Base-by-base conservation (phyloP, 495 filamentous ascomycete species). In the Aspergillus nidulans region DNA sequence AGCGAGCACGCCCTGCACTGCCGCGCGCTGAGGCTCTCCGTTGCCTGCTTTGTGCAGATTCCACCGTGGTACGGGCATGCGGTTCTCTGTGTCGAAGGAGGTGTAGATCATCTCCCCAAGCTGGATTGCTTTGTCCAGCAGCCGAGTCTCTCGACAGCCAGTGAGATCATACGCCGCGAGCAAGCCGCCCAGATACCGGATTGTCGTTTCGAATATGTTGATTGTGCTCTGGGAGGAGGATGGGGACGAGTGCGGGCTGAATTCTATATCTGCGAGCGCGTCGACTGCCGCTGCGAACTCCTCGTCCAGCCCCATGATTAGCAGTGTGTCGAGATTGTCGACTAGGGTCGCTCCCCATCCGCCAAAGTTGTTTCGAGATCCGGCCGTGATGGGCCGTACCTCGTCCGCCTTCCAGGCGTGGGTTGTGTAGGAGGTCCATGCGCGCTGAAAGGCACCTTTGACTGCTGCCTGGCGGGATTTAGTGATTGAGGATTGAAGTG, bases 271-370 rank as follows among this genome's bases (percentile, higher is more conserved):
- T 38, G 73, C 72, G 28, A 91, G 81, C 4, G 80, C 82, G 24
- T 76, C 67, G 13, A 88, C 78, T 7, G 88, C 90, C 40, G 88
- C 83, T 42, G 90, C 81, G 62, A 96, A 96, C 58, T 94, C 89
- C 0, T 85, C 72, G 56, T 83, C 75, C 64, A 95, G 65, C 6
- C 81, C 90, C 88, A 94, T 92, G 56, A 96, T 92, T 85, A 88
- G 92, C 16, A 96, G 72, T 0, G 89, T 92, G 63, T 96, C 91
- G n/a, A 96, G 74, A 21, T 85, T 73, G 68, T 95, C 91, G 9
- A 95, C 85, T 45, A 96, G 64, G 4, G 88, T 92, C 2, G 88
- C 86, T 24, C 85, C 87, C 90, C 90, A 95, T 18, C 86, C 87
- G 57, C 85, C 88, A 59, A 94, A 91, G 1, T 81, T 83, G 63